These are phyloP conservation scores for Fusarium veterinarium DNA, from an alignment of 2,329 filamentous ascomycete species.

Conservation along the genomic window DNA sequence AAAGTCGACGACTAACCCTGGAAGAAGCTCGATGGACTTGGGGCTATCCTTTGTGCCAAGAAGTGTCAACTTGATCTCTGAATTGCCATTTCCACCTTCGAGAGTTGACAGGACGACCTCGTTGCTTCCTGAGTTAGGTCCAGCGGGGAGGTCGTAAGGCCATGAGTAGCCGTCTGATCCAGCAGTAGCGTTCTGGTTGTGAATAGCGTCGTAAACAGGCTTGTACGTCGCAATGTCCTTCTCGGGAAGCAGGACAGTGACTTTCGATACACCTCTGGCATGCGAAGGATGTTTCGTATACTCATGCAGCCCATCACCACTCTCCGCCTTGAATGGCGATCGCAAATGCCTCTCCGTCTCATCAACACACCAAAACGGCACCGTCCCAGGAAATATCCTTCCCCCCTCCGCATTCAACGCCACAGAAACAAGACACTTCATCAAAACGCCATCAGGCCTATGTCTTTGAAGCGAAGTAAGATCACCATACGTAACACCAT, in stretches of 20 bases:
- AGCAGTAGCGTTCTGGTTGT: conserved; percentile 6
- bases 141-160: conserved; percentile 35
- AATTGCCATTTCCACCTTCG: neutral
- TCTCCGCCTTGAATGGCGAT: conserved; percentile 58
- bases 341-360: conserved; percentile 65
- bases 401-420: conserved; percentile 43
- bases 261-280: conserved; percentile 60
- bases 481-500: conserved; percentile 58
- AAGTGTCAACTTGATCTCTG: conserved; percentile 37
- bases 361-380: conserved; percentile 77
- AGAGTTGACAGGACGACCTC: conserved; percentile 23
- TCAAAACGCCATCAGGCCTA: conserved; percentile 63
- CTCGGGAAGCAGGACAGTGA: conserved; percentile 53
- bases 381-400: conserved; percentile 56
- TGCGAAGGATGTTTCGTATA: conserved; percentile 61
- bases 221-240: conserved; percentile 32
- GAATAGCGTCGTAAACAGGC: conserved; percentile 47
- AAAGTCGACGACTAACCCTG: conserved; percentile 39
- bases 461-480: conserved; percentile 65
- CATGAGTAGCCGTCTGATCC: conserved; percentile 21
- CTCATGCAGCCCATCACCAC: conserved; percentile 18
- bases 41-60: conserved; percentile 40
- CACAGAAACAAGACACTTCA: conserved; percentile 70
- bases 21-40: conserved; percentile 37
- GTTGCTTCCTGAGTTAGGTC: conserved; percentile 25